Conservation (phyloP, 176 grass and related monocot genomes). For the Aegilops tauschii region DNA sequence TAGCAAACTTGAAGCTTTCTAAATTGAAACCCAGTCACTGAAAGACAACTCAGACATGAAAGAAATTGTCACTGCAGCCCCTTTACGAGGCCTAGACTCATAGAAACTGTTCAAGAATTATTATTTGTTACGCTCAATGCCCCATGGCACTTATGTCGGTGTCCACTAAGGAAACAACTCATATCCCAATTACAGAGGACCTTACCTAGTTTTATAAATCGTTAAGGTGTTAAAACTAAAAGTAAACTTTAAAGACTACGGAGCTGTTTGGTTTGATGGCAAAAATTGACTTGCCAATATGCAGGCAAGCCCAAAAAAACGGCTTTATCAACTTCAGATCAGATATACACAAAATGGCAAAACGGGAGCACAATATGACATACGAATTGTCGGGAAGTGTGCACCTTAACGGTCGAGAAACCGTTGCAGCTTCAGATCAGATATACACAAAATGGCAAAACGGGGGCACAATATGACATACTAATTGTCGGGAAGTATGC, state of each 20-base stretch:
- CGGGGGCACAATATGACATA: no score
- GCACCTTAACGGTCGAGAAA: background rate
- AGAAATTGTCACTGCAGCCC: background rate
- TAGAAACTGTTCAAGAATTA: background rate
- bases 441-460: background rate
- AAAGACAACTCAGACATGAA: conserved; percentile 5
- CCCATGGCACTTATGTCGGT: background rate
- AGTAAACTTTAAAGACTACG: background rate
- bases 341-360: no score
- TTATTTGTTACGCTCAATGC: background rate
- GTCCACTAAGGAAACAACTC: background rate
- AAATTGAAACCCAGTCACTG: background rate
- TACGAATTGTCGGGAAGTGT: background rate
- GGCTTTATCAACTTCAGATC: no score
- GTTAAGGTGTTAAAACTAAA: background rate
- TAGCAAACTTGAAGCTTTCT: background rate
- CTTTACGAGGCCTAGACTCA: background rate
- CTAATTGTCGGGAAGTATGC: background rate
- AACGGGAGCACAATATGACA: background rate
- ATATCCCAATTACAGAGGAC: background rate
- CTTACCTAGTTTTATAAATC: background rate
- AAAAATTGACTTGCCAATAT: no score
- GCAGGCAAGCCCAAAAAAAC: background rate
- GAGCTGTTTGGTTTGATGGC: background rate
- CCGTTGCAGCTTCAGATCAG: background rate